A percentile compares a stretch with the other conserved stretches of the same genome.
Evolutionary conservation across 1,284 basidiomycete species (phyloP).

Genomic region (Pisolithus thermaeus): DNA sequence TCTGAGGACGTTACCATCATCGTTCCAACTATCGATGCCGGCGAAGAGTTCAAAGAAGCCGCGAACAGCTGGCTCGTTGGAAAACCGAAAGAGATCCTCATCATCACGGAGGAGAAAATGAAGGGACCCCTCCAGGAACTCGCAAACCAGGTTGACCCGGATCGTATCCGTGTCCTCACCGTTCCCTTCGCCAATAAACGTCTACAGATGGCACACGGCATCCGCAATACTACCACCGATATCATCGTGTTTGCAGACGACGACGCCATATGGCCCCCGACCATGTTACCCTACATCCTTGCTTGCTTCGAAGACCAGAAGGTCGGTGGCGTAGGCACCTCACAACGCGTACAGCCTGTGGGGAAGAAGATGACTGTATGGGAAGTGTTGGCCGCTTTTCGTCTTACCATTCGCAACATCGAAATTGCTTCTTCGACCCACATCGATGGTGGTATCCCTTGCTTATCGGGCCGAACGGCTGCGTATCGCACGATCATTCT

Average conservation of each 20-base stretch:
- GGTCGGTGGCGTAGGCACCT: conserved; percentile 86
- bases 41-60: conserved; percentile 91
- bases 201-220: conserved; percentile 88
- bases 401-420: conserved; percentile 87
- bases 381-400: conserved; percentile 90
- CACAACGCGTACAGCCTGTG: conserved; percentile 80
- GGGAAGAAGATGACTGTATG: conserved; percentile 82
- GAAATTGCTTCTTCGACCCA: conserved; percentile 86
- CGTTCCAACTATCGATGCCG: conserved; percentile 91
- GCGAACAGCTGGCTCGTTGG: conserved; percentile 87
- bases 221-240: conserved; percentile 83
- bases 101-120: conserved; percentile 92
- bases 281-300: conserved; percentile 76
- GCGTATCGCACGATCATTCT: conserved; percentile 90
- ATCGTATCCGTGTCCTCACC: conserved; percentile 79
- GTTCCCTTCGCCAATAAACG: conserved; percentile 92
- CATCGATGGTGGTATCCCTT: conserved; percentile 88
- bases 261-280: conserved; percentile 92
- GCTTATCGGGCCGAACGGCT: conserved; percentile 87
- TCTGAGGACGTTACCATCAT: conserved; percentile 92
- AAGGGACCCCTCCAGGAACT: conserved; percentile 79
- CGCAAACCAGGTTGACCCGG: conserved; percentile 79
- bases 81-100: conserved; percentile 88
- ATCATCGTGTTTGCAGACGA: conserved; percentile 96
- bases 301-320: conserved; percentile 93